Percentiles rank a stretch among this genome's conserved stretches.
These are phyloP conservation scores for Psilocybe cubensis DNA, from an alignment of 768 basidiomycete genomes.

Conservation along the genomic window DNA sequence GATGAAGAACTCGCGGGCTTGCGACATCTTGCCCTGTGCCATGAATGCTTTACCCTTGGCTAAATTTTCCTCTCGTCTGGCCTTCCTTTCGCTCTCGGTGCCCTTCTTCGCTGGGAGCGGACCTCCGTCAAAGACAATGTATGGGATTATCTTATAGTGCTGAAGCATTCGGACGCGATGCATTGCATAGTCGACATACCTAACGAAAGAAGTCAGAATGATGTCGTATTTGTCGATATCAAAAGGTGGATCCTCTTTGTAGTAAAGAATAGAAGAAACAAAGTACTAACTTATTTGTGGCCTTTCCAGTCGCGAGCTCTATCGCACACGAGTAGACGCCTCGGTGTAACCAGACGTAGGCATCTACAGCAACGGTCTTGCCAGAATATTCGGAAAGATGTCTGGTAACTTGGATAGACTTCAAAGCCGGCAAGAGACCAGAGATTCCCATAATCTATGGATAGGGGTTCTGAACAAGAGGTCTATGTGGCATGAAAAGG, in stretches of 20 bases:
- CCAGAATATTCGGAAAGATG: constrained; percentile 84
- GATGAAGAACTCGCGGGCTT: constrained; percentile 87
- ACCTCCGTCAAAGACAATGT: constrained; percentile 96
- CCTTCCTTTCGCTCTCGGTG: constrained; percentile 82
- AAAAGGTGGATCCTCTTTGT: not conserved
- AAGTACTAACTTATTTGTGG: constrained; percentile 75
- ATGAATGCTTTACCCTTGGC: constrained; percentile 73
- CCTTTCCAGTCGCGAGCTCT: constrained; percentile 84
- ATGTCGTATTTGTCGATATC: no score
- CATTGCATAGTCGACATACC: constrained; percentile 98
- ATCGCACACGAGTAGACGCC: constrained; percentile 90
- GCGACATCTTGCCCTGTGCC: constrained; percentile 74
- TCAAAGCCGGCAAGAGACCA: constrained; percentile 87
- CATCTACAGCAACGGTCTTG: constrained; percentile 90
- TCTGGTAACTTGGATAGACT: constrained; percentile 80
- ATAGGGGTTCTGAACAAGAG: not conserved
- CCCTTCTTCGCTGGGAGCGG: constrained; percentile 92
- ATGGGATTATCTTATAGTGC: constrained; percentile 85
- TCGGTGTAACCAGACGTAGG: constrained; percentile 92
- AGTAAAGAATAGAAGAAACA: not conserved
- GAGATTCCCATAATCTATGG: constrained; percentile 79
- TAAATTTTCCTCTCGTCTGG: constrained; percentile 76
- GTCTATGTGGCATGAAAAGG: constrained; percentile 8
- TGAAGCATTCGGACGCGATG: constrained; percentile 84
- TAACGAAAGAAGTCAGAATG: constrained; percentile 28